Base-by-base conservation (phyloP, 768 basidiomycete species). In the Hericium erinaceus region DNA sequence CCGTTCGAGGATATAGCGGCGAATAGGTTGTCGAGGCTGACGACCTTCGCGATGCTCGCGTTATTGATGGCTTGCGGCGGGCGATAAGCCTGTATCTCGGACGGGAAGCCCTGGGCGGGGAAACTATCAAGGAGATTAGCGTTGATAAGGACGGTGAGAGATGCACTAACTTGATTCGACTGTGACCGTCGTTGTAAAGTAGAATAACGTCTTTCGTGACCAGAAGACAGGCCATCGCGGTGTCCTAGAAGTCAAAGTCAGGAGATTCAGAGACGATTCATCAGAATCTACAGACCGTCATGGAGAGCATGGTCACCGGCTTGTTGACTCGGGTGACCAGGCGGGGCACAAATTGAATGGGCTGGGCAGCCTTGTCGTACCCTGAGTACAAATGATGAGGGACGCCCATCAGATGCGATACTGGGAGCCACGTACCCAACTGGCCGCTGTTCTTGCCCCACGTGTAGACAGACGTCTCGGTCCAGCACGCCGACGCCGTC, bases 401-500 rank as follows among this genome's bases (percentile, higher is more conserved):
- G 33, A 9, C 33, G 33, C 26, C 8, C 39, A 52, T 18, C 55
- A 28, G 4, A 52, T 6, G 37, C 15, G 18, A 16, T 41, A 26
- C 13, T 41, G 28, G 7, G 52, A 48, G 48, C 13, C 8, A 52
- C 77, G 55, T 59, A 84, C 94, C 95, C 3, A 98, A 77, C 68
- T 99, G 97, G 0, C 97, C 97, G 44, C 78, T 80, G 69, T 98
- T 97, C 24, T 87, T 90, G 0, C 97, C 97, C 94, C 94, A 98
- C 0, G 92, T 92, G 68, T 80, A 94, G 2, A 92, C 79, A 46
- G 82, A 74, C 10, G 64, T 63, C 4, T 73, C 73, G 0, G 92
- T 94, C 90, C 92, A 97, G 70, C 92, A 95, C 5, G 84, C 92
- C 13, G 90, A 93, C 15, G 92, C 87, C 20, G 80, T 83, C 66